Evolutionary conservation across 176 grass and related monocot species (phyloP), one percentile per base, ranked within the genome.

Genomic region (Zoysia japonica): DNA sequence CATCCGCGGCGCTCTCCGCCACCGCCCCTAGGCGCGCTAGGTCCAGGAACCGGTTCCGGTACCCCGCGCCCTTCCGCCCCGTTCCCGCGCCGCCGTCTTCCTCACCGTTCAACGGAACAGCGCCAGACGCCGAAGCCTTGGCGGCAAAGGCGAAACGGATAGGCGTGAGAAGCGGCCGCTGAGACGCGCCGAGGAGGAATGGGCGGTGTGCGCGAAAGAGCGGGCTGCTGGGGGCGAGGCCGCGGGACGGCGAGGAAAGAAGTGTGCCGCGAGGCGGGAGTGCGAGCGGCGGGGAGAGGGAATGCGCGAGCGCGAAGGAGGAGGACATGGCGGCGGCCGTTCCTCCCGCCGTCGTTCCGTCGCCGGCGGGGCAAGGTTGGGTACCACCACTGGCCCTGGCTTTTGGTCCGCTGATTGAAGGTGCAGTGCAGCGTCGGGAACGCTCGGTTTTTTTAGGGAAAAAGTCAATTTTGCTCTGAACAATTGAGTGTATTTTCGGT

Each of bases 41-140:
- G 71, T 98, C 86, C 60, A 98, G 67, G 80, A 98, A 93, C 62
- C 85, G 87, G 78, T 98, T 98, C 72, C 78, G 80, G 78, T 87
- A 94, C 62, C 83, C 86, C 39, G 85, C 17, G 67, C 12, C 61
- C 66, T 77, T 84, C 45, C 42, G 51, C 64, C 43, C 80, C 5
- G 12, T 68, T n/a, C 16, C 39, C 63, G 77, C 7, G 63, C 7
- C 49, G 13, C 77, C 74, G 19, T 19, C 52, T 9, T 54, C 78
- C 2, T 77, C 83, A 35, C 11, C 77, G 39, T 42, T 65, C 6
- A 13, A 16, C 5, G 71, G 76, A 6, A 68, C 39, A 6, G 9
- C 35, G 15, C 71, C 59, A 9, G 56, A 65, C 11, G 59, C 51
- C n/a, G 65, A 77, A 48, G 66, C 47, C 56, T 59, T 71, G 6